Conservation (phyloP, 2,329 filamentous ascomycete genomes). For the Fusarium sp. region DNA sequence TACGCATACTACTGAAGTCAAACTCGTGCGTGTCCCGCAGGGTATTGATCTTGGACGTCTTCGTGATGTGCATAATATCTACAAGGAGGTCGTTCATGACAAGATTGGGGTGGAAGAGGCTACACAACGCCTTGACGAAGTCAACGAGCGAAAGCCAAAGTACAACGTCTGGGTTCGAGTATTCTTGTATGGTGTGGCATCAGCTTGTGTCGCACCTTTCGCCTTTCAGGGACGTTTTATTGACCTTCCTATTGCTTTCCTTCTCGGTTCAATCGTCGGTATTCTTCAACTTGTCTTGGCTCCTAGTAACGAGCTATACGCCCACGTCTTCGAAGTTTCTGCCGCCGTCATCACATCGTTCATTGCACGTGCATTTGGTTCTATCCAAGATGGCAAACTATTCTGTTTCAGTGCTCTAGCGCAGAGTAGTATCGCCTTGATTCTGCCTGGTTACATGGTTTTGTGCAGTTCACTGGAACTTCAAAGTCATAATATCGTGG, state of each 20-base stretch:
- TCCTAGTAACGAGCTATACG: constrained; percentile 77
- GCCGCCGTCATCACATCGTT: constrained; percentile 75
- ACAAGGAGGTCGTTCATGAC: constrained; percentile 86
- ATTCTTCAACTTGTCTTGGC: constrained; percentile 79
- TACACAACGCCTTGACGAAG: constrained; percentile 68
- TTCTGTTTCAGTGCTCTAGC: constrained; percentile 80
- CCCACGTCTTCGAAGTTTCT: constrained; percentile 63
- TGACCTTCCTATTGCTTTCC: constrained; percentile 81
- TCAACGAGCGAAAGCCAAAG: constrained; percentile 60
- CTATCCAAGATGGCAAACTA: constrained; percentile 66
- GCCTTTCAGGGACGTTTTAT: constrained; percentile 81
- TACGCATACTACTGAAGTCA: constrained; percentile 84
- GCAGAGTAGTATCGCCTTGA: constrained; percentile 80
- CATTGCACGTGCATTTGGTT: constrained; percentile 75
- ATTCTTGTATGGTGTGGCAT: constrained; percentile 79
- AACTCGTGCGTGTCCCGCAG: constrained; percentile 75
- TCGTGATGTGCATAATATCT: constrained; percentile 79
- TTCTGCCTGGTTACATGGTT: constrained; percentile 71
- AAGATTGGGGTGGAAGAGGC: constrained; percentile 78
- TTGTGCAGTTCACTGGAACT: constrained; percentile 69
- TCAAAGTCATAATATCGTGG: constrained; percentile 76
- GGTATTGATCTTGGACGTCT: constrained; percentile 80
- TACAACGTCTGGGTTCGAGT: constrained; percentile 67
- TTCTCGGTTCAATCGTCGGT: constrained; percentile 80
- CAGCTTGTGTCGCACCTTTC: constrained; percentile 81